Conservation (phyloP, 1,139 yeast species). For the Torulaspora globosa region DNA sequence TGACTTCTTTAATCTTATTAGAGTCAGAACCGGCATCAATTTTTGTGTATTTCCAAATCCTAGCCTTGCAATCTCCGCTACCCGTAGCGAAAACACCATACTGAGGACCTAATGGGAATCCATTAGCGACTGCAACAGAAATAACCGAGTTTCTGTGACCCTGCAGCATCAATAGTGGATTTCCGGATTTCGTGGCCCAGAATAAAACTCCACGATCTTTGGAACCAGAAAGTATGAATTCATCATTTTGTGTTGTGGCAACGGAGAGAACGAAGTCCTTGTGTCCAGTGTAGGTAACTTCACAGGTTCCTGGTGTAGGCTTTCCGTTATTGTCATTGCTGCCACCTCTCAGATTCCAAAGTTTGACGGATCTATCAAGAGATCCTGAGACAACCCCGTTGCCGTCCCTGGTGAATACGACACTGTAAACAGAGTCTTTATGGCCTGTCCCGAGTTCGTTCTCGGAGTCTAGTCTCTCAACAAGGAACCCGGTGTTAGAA, state of each 20-base stretch:
- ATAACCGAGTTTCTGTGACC: conserved; percentile 97
- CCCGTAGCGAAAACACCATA: conserved; percentile 88
- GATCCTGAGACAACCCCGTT: conserved; percentile 93
- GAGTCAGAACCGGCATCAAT: conserved; percentile 12
- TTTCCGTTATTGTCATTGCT: conserved; percentile 40
- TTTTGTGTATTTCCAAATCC: conserved; percentile 72
- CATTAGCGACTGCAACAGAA: conserved; percentile 84
- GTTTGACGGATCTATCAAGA: conserved; percentile 89
- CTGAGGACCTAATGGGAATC: conserved; percentile 55
- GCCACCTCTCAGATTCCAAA: conserved; percentile 75
- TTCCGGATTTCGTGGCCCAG: conserved; percentile 93
- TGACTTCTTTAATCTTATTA: conserved; percentile 21
- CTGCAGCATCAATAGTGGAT: conserved; percentile 91
- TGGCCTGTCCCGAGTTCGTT: conserved; percentile 88
- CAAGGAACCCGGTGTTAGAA: conserved; percentile 85
- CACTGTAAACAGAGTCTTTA: conserved; percentile 93
- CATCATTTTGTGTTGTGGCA: conserved; percentile 90
- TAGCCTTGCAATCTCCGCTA: conserved; percentile 94
- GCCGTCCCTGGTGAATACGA: conserved; percentile 89
- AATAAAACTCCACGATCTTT: conserved; percentile 96
- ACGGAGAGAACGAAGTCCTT: conserved; percentile 93
- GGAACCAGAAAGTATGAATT: conserved; percentile 89
- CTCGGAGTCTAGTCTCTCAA: conserved; percentile 89
- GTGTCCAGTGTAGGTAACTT: conserved; percentile 92
- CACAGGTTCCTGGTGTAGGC: conserved; percentile 57